phyloP scores from a whole-genome alignment of 2,329 filamentous ascomycete genomes.

The Talaromyces amestolkiae region DNA sequence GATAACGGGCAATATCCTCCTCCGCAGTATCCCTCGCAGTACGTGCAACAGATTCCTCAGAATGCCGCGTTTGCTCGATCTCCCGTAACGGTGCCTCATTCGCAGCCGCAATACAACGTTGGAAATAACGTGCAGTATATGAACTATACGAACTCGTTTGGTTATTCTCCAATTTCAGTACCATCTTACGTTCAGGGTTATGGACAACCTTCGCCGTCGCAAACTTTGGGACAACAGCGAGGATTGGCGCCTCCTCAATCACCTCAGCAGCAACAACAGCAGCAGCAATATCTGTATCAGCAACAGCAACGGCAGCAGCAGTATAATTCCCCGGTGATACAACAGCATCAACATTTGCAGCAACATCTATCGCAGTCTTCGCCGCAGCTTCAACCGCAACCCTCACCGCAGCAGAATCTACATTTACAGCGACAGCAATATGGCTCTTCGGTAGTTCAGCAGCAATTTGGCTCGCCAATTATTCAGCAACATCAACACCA shows the following conservation, averaged over 20 bases:
- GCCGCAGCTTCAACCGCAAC: slow-evolving; percentile 17
- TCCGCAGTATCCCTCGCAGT: slow-evolving; percentile 37
- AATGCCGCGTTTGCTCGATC: slow-evolving; percentile 26
- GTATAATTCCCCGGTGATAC: slow-evolving; percentile 3
- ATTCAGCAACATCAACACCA: slow-evolving; percentile 20
- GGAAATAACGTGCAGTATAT: slow-evolving; percentile 31
- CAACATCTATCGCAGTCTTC: slow-evolving; percentile 10
- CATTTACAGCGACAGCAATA: slow-evolving; percentile 11
- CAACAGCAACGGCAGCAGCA: slow-evolving; percentile 19
- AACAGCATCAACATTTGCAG: slow-evolving; percentile 6
- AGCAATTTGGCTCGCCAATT: slow-evolving; percentile 28
- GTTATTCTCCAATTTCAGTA: slow-evolving; percentile 36
- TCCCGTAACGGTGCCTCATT: slow-evolving; percentile 21
- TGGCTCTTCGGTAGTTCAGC: slow-evolving; percentile 1
- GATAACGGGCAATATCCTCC: slow-evolving; percentile 28
- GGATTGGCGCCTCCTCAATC: slow-evolving; percentile 18
- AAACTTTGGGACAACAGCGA: slow-evolving; percentile 21
- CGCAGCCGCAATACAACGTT: slow-evolving; percentile 36
- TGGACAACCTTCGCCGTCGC: slow-evolving; percentile 29
- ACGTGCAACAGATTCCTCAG: slow-evolving; percentile 33
- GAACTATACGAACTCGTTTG: slow-evolving; percentile 36
- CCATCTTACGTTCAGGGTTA: slow-evolving; percentile 32
- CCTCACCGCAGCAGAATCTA: slow-evolving; percentile 19
- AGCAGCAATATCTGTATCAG: slow-evolving; percentile 23
- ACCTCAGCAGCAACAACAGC: slow-evolving; percentile 26